Conservation (phyloP, 768 basidiomycete genomes). For the Leccinum fibrillosum region DNA sequence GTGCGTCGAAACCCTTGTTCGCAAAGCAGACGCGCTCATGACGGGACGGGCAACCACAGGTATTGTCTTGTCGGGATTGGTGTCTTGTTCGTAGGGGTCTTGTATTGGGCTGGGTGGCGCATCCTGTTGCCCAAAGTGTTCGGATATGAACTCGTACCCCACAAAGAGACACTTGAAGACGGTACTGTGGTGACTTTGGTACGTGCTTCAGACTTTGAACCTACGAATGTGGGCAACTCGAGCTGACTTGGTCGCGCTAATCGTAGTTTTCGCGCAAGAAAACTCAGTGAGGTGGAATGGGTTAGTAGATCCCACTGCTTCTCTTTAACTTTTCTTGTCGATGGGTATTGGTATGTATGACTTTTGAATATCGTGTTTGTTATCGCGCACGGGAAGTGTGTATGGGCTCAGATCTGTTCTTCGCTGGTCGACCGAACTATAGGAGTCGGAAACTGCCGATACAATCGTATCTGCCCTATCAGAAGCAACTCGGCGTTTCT, state of each 20-base stretch:
- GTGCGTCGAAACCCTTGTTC: slow-evolving; percentile 17
- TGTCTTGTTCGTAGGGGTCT: slow-evolving; percentile 42
- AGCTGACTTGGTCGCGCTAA: neutral
- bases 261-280: neutral
- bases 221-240: neutral
- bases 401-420: neutral
- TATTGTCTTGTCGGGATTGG: slow-evolving; percentile 55
- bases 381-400: neutral
- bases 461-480: neutral
- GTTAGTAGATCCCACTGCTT: neutral
- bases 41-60: slow-evolving; percentile 27
- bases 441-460: neutral
- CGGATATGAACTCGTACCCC: slow-evolving; percentile 44
- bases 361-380: neutral
- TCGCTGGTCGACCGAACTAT: neutral
- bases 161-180: slow-evolving; percentile 46
- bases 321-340: neutral
- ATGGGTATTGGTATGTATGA: neutral
- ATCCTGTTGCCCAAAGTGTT: slow-evolving; percentile 47
- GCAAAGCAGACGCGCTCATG: slow-evolving; percentile 34
- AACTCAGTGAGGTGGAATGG: neutral
- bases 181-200: slow-evolving; percentile 56
- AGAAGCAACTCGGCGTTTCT: neutral
- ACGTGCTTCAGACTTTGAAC: slow-evolving; percentile 14
- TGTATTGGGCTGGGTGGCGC: slow-evolving; percentile 57